Base-by-base conservation (phyloP, 257 asterid species). In the Echium plantagineum region DNA sequence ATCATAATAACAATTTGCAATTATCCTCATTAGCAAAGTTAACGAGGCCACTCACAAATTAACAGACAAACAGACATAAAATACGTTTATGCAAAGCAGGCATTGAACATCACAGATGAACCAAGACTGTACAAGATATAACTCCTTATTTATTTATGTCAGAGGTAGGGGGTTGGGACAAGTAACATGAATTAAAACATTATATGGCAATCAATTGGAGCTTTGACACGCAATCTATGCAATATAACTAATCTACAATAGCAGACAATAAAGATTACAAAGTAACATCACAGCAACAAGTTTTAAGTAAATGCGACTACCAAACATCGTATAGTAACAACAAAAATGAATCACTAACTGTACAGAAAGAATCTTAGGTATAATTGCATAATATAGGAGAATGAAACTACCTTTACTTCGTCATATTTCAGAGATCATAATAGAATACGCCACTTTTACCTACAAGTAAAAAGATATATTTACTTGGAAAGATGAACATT, bases 361-460 rank as follows among this genome's bases (percentile, higher is more conserved):
- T 19, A 18, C 57, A 53, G 5, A 53, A 53, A 53, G 3, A 53
- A 53, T 18, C 49, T 42, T 18, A 20, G 22, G 22, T n/a, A 53
- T 3, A 53, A n/a, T 53, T 19, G 17, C 19, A 8, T 53, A 53
- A 53, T 55, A 62, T 65, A 78, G 77, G 79, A 85, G 76, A 87
- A 76, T 66, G 84, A 84, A 81, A 73, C 94, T 85, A 89, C 95
- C 96, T 89, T 84, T 77, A 82, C 82, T 80, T 81, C 90, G 75
- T 77, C 87, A 78, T 85, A 84, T 75, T 81, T 89, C 97, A 84
- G 96, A 81, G 87, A 83, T 85, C 96, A 83, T 77, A 74, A 83
- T 71, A 85, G 95, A 77, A 81, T 69, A 85, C 93, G 88, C 88
- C 85, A 85, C 59, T 66, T 78, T 53, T 79, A 80, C 95, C 96